These are phyloP conservation scores for Lentinula raphanica DNA, from an alignment of 768 basidiomycete genomes.

Conservation along the genomic window DNA sequence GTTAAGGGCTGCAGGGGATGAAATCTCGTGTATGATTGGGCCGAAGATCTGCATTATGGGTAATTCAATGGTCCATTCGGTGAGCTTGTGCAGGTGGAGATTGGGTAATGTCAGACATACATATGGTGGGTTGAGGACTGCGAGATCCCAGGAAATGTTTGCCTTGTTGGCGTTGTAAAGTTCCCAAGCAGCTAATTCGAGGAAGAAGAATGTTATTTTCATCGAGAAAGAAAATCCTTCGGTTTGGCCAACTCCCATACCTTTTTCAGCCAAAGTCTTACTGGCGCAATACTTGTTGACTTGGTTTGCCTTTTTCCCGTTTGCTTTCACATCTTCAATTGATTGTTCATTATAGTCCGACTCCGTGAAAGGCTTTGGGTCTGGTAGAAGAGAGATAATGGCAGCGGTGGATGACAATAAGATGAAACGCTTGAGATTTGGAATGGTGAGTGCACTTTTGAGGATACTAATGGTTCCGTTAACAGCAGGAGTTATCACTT, in stretches of 20 bases:
- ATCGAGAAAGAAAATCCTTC: neutral
- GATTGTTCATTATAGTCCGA: slow-evolving; percentile 44
- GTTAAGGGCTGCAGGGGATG: slow-evolving; percentile 22
- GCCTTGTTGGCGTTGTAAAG: slow-evolving; percentile 30
- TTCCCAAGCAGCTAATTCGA: slow-evolving; percentile 46
- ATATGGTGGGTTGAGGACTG: slow-evolving; percentile 33
- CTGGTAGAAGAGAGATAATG: slow-evolving; percentile 17
- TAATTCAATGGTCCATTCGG: neutral
- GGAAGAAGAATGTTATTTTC: too few relatives aligned
- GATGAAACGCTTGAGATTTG: slow-evolving; percentile 46
- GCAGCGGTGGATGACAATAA: slow-evolving; percentile 48
- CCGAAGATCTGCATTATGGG: neutral
- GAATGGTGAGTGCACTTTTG: slow-evolving; percentile 42
- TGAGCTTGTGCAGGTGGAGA: neutral
- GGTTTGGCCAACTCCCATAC: too few relatives aligned
- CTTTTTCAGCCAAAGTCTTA: slow-evolving; percentile 46
- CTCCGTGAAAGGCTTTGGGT: slow-evolving; percentile 24
- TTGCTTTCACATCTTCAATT: slow-evolving; percentile 30
- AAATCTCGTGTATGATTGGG: slow-evolving; percentile 7
- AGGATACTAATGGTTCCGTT: slow-evolving; percentile 64
- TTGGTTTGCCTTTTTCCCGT: slow-evolving; percentile 31
- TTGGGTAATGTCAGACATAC: slow-evolving; percentile 12
- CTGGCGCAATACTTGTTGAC: slow-evolving; percentile 36
- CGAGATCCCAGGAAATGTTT: slow-evolving; percentile 33
- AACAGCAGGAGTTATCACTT: slow-evolving; percentile 67